phyloP scores from a whole-genome alignment of 2,329 filamentous ascomycete genomes.

The Raffaelea albimanens region DNA sequence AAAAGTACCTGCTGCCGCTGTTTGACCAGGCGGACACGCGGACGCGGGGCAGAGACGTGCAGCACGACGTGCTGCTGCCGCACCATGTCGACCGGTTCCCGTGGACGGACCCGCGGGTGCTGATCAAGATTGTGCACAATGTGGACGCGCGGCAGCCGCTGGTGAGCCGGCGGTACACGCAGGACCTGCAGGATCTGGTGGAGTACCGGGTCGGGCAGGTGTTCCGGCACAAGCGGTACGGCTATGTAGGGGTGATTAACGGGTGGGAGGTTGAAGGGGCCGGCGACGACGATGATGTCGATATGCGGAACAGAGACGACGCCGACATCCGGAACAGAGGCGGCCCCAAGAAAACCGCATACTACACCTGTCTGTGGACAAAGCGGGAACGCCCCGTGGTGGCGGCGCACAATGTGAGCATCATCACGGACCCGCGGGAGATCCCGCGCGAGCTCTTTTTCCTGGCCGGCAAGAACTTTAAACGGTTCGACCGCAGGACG shows the following conservation, averaged over 20 bases:
- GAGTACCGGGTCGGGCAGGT: slow-evolving; percentile 70
- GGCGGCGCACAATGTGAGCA: slow-evolving; percentile 70
- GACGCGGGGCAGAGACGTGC: slow-evolving; percentile 7
- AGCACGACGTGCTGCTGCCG: slow-evolving; percentile 43
- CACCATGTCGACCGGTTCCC: slow-evolving; percentile 55
- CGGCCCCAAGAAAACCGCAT: slow-evolving; percentile 37
- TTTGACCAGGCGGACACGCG: slow-evolving; percentile 33
- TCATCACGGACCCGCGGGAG: slow-evolving; percentile 37
- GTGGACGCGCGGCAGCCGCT: slow-evolving; percentile 32
- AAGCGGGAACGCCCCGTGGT: slow-evolving; percentile 55
- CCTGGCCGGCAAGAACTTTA: slow-evolving; percentile 78
- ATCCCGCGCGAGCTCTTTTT: slow-evolving; percentile 51
- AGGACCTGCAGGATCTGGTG: slow-evolving; percentile 30
- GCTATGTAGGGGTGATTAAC: slow-evolving; percentile 71
- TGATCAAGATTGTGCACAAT: slow-evolving; percentile 31
- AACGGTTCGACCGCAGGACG: slow-evolving; percentile 61
- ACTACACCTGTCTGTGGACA: slow-evolving; percentile 66
- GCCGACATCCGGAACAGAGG: too few species aligned
- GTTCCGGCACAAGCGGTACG: slow-evolving; percentile 73
- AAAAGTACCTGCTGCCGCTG: slow-evolving; percentile 57
- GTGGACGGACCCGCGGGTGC: slow-evolving; percentile 26
- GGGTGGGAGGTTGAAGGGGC: slow-evolving; percentile 60
- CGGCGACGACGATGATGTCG: background rate
- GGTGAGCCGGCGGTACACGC: slow-evolving; percentile 22
- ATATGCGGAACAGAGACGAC: background rate